phyloP scores from a whole-genome alignment of 1,139 yeast genomes.

The Protomyces macrosporus region DNA sequence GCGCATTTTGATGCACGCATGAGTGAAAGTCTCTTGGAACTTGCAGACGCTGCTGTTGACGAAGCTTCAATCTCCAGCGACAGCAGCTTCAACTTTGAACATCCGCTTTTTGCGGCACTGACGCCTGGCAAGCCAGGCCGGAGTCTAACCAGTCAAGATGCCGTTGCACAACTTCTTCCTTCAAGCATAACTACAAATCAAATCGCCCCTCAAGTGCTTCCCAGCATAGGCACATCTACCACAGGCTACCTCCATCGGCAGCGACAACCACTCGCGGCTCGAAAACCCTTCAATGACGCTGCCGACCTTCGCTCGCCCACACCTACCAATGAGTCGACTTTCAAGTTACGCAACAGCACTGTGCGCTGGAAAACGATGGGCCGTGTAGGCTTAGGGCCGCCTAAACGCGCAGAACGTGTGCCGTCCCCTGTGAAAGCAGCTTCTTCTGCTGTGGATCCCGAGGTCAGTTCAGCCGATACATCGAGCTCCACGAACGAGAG shows the following conservation, averaged over 20 bases:
- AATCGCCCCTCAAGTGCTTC: neutral
- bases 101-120: slow-evolving; percentile 18
- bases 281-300: neutral
- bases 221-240: neutral
- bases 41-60: slow-evolving; percentile 1
- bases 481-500: neutral
- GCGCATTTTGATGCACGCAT: too few species aligned
- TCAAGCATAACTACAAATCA: too few species aligned
- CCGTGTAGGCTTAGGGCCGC: slow-evolving; percentile 28
- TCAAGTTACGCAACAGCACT: slow-evolving; percentile 3
- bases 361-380: slow-evolving; percentile 28
- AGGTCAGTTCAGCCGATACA: slow-evolving; percentile 14
- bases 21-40: neutral
- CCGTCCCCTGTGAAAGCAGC: neutral
- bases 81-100: slow-evolving; percentile 13
- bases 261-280: neutral
- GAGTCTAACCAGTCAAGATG: neutral
- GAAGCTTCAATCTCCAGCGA: slow-evolving; percentile 17
- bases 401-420: slow-evolving; percentile 28
- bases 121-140: neutral
- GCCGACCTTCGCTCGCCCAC: slow-evolving; percentile 1
- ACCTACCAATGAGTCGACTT: neutral
- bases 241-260: slow-evolving; percentile 4
- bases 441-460: neutral
- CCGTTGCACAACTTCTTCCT: too few species aligned